phyloP scores from a whole-genome alignment of 2,329 filamentous ascomycete species.

The Claviceps africana region DNA sequence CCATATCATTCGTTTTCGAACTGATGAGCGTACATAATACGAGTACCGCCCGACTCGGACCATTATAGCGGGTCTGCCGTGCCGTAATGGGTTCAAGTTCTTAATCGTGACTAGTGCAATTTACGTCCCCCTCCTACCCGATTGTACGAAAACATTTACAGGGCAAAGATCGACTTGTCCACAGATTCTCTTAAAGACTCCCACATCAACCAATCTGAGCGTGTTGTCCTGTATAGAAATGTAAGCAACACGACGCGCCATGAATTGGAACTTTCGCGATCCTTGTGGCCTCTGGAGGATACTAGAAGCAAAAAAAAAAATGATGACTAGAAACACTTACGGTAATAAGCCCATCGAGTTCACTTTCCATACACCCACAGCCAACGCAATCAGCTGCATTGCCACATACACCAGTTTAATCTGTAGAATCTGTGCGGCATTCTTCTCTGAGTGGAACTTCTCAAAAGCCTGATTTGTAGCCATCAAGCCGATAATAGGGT shows the following conservation, averaged over 20 bases:
- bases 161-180: slow-evolving; percentile 51
- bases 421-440: slow-evolving; percentile 55
- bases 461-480: slow-evolving; percentile 79
- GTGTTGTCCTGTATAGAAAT: slow-evolving; percentile 54
- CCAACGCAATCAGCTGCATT: slow-evolving; percentile 75
- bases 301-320: background rate
- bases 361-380: slow-evolving; percentile 86
- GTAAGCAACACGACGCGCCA: background rate
- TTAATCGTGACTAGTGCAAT: background rate
- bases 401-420: slow-evolving; percentile 80
- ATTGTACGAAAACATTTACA: background rate
- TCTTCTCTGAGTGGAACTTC: slow-evolving; percentile 74
- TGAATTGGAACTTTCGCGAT: background rate
- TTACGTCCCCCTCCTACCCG: background rate
- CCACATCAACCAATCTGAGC: slow-evolving; percentile 97
- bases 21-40: background rate
- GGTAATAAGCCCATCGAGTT: slow-evolving; percentile 92
- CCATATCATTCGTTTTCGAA: background rate
- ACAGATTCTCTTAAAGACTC: slow-evolving; percentile 59
- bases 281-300: background rate
- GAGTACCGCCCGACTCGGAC: background rate
- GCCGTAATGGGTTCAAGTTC: no score
- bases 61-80: background rate
- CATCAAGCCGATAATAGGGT: slow-evolving; percentile 72
- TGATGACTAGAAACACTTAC: slow-evolving; percentile 34